Evolutionary conservation across 2,329 filamentous ascomycete genomes (phyloP).

Genomic region (Rutstroemia sp.): DNA sequence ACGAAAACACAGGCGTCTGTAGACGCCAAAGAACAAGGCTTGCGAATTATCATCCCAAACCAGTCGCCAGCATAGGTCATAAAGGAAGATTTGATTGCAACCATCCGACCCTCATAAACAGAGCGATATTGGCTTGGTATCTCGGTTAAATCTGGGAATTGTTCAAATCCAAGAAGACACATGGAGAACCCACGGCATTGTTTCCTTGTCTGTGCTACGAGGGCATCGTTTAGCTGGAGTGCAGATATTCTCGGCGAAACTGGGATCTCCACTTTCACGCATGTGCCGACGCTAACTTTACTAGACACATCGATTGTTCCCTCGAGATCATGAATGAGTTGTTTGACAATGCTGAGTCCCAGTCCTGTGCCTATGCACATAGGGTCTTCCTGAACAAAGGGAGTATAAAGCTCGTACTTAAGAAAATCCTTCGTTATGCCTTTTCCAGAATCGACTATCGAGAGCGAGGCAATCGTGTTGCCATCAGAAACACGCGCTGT

Average conservation of each 20-base stretch:
- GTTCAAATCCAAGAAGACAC: constrained; percentile 18
- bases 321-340: constrained; percentile 50
- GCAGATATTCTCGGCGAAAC: neutral
- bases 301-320: constrained; percentile 53
- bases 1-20: constrained; percentile 12
- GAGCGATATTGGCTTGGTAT: constrained; percentile 11
- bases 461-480: constrained; percentile 27
- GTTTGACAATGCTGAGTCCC: constrained; percentile 53
- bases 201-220: constrained; percentile 11
- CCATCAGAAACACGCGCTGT: constrained; percentile 3
- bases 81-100: constrained; percentile 15
- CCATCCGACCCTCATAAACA: constrained; percentile 9
- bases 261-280: constrained; percentile 41
- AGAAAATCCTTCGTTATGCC: constrained; percentile 56
- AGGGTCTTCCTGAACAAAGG: constrained; percentile 54
- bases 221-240: neutral
- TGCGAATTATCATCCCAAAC: constrained; percentile 18
- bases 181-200: constrained; percentile 12
- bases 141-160: constrained; percentile 11
- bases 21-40: constrained; percentile 3
- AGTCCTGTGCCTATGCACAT: constrained; percentile 53
- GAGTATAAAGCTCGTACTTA: constrained; percentile 48
- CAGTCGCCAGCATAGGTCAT: constrained; percentile 14
- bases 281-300: constrained; percentile 44
- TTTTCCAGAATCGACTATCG: constrained; percentile 51